Base-by-base conservation (phyloP, 352 stramenopile genomes). In the Phytopythium helicoides region DNA sequence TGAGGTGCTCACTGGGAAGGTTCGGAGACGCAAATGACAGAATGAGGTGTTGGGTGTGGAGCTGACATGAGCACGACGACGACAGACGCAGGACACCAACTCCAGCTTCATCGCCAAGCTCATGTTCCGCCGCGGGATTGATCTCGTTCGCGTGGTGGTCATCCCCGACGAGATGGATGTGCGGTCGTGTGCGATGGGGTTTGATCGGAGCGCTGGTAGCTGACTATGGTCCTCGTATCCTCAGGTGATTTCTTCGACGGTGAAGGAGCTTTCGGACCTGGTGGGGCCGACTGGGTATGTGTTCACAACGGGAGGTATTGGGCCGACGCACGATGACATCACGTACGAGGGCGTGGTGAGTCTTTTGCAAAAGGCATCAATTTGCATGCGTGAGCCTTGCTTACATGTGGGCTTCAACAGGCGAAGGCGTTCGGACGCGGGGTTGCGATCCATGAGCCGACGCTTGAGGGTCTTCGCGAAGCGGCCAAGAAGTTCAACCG, bases 241-340 rank as follows among this genome's bases (percentile, higher is more conserved):
- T 0, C 52, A 89, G 79, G 72, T 71, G 3, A 95, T 95, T 44
- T 54, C 81, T 0, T 76, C 68, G 14, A 92, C 81, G 3, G 81
- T 95, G 22, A 76, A 87, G 51, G 58, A 87, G 19, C 63, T 95
- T 14, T 92, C 80, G 19, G 68, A 87, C 11, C 68, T 88, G 12
- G 84, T 94, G 4, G 81, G 84, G 0, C 68, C 72, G 14, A 76
- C 48, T n/a, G 84, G 84, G 34, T 94, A 89, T 47, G 82, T 94
- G n/a, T 76, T 94, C 67, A 92, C 84, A 15, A 92, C 84, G 14
- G 84, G 84, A 53, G 84, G 84, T 19, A 92, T 94, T 35, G 85
- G 85, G 6, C 85, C 82, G 11, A 94, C 85, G 10, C 85, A 94
- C 45, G 85, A 94, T 60, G 85, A 94, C 58, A 92, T 94, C 65